A percentile compares a stretch with the other conserved stretches of the same genome.
These are phyloP conservation scores for Salisapilia sapeloensis DNA, from an alignment of 352 stramenopile genomes.

Conservation along the genomic window DNA sequence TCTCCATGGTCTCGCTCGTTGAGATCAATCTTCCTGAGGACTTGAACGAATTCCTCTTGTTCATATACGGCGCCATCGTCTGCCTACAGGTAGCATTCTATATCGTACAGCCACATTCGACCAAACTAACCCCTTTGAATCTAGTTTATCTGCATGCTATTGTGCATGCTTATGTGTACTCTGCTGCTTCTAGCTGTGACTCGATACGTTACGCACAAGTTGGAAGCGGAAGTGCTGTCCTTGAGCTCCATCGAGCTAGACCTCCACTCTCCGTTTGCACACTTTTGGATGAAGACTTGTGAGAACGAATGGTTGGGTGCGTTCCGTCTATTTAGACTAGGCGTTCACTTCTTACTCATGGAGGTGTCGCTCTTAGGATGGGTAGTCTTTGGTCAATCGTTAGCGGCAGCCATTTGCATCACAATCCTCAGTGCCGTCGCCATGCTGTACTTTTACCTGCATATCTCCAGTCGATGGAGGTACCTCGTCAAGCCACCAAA, in stretches of 20 bases:
- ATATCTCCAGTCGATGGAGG: constrained; percentile 48
- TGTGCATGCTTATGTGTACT: constrained; percentile 52
- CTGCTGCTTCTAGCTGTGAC: constrained; percentile 57
- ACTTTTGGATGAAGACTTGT: constrained; percentile 52
- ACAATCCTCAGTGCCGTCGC: constrained; percentile 21
- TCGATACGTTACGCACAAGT: constrained; percentile 58
- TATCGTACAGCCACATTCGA: not conserved
- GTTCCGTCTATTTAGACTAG: constrained; percentile 42
- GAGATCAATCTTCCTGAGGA: constrained; percentile 33
- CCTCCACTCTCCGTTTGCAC: constrained; percentile 40
- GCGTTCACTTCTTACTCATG: constrained; percentile 42
- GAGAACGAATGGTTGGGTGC: constrained; percentile 58
- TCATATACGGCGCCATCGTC: constrained; percentile 37
- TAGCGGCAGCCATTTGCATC: constrained; percentile 18
- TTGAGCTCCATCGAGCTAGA: constrained; percentile 42
- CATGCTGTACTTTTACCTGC: constrained; percentile 47
- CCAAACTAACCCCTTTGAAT: not conserved
- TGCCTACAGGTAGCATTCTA: constrained; percentile 25
- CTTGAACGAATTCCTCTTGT: constrained; percentile 25
- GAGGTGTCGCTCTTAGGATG: constrained; percentile 34
- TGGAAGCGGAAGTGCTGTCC: constrained; percentile 39
- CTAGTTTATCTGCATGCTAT: constrained; percentile 61
- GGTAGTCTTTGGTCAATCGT: constrained; percentile 37
- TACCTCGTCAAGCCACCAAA: constrained; percentile 62
- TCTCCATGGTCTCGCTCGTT: constrained; percentile 58